Evolutionary conservation across 192 early-diverging fungal species (phyloP).

Genomic region (Phycomyces blakesleeanus): DNA sequence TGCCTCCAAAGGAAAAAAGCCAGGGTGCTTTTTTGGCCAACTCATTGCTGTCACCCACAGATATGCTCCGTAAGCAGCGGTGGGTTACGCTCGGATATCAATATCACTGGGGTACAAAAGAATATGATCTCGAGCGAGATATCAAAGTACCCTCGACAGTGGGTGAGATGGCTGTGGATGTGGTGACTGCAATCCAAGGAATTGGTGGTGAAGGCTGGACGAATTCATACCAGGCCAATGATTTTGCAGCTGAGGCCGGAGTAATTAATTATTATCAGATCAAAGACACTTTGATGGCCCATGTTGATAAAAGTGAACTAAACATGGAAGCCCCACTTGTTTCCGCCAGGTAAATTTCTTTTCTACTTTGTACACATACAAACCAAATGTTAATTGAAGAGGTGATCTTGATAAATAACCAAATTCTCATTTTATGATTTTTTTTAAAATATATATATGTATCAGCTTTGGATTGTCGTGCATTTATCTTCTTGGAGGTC

Average conservation of each 20-base stretch:
- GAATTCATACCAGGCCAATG: conserved; percentile 54
- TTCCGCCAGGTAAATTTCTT: conserved; percentile 67
- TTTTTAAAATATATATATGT: too few species aligned
- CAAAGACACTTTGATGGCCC: conserved; percentile 80
- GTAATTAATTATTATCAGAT: conserved; percentile 92
- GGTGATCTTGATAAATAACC: too few species aligned
- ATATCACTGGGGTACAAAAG: conserved; percentile 80
- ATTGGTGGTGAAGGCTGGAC: conserved; percentile 30
- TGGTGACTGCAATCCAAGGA: conserved; percentile 62
- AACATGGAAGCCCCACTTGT: conserved; percentile 84
- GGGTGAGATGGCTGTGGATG: conserved; percentile 53
- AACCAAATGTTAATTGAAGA: too few species aligned
- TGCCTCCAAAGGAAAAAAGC: neutral
- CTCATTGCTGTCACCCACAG: conserved; percentile 35
- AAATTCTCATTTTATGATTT: too few species aligned
- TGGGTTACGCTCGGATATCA: conserved; percentile 79
- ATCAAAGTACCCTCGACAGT: conserved; percentile 68
- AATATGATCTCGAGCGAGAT: conserved; percentile 65
- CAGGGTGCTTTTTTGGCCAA: conserved; percentile 4
- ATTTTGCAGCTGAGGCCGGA: conserved; percentile 81
- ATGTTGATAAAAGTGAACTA: conserved; percentile 89
- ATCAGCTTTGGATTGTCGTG: conserved; percentile 71
- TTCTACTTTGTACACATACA: too few species aligned
- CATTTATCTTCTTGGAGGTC: conserved; percentile 78
- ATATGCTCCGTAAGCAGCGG: conserved; percentile 54